Base-by-base conservation (phyloP, 129 eudicot genomes). In the Arctium lappa region DNA sequence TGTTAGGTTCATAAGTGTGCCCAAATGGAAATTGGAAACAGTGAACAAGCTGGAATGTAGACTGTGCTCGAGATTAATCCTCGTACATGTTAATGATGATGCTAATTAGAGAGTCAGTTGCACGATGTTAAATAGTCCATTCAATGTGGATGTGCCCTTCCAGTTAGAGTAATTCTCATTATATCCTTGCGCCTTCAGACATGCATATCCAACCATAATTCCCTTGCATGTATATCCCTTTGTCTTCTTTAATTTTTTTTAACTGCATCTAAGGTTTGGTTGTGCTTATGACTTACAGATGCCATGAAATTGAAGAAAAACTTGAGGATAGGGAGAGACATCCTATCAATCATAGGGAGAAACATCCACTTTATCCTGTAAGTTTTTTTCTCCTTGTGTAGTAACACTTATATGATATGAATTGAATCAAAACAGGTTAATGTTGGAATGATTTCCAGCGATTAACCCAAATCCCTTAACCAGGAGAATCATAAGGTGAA, bases 251-350 rank as follows among this genome's bases (percentile, higher is more conserved):
- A 56, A 56, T 16, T 38, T 31, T 37, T 30, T 9, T 16, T 9
- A 72, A 72, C 65, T 32, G 48, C 37, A 62, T 73, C 34, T 84
- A 73, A 72, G 31, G 5, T 30, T 38, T 73, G 74, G 66, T 78
- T 70, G 56, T 70, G 73, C 39, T 83, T 85, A 60, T 81, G 30
- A 30, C 73, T 46, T 82, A 13, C 89, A 95, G 98, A 85, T 95
- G 99, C 86, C 90, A 93, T 82, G 92, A 91, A 81, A 75, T 82
- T 74, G 99, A 95, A 82, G 89, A 87, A 86, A 89, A 87, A 65
- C 94, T 87, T 74, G 98, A 92, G 32, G 93, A 93, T 73, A 86
- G 89, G 75, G 98, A 95, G 74, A 91, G 94, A 69, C 99, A 95
- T 91, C 98, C 99, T 82, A 85, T 90, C 72, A 85, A 88, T 75